A percentile compares a stretch with the other conserved stretches of the same genome.
Evolutionary conservation across 257 asterid genomes (phyloP).

Genomic region (Ligustrum vulgare): DNA sequence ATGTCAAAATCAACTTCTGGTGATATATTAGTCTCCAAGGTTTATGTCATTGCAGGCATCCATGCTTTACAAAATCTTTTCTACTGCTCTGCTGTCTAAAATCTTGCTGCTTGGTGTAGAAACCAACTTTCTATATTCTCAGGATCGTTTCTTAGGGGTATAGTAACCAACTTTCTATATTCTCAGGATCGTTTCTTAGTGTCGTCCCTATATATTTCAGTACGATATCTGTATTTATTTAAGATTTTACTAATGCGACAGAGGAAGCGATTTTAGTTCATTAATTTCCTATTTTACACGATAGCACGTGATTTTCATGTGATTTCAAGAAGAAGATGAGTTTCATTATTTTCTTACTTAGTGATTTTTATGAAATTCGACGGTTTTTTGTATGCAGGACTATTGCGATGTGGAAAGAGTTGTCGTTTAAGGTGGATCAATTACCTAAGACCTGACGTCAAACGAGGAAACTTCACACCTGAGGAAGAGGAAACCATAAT

Average conservation of each 20-base stretch:
- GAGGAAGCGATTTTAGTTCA: neutral
- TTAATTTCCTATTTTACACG: neutral
- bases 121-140: neutral
- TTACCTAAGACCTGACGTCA: slow-evolving; percentile 79
- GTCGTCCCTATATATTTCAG: neutral
- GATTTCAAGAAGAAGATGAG: neutral
- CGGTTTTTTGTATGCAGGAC: slow-evolving; percentile 36
- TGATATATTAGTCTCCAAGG: neutral
- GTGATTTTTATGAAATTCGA: neutral
- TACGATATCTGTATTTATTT: neutral
- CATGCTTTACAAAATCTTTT: no score
- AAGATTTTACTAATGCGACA: neutral
- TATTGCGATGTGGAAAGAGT: slow-evolving; percentile 74
- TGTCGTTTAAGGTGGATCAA: slow-evolving; percentile 84
- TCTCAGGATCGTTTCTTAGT: neutral
- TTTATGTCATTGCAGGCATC: neutral
- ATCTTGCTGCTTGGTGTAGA: no score
- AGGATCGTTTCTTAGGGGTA: neutral
- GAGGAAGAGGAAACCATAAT: slow-evolving; percentile 64
- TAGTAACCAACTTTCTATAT: neutral
- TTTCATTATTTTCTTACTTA: neutral
- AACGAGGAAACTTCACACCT: slow-evolving; percentile 63
- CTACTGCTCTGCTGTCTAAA: no score
- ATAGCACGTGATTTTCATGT: neutral
- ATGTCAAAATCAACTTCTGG: neutral